Base-by-base conservation (phyloP, 2,329 filamentous ascomycete species). In the Cladosporium sp. region DNA sequence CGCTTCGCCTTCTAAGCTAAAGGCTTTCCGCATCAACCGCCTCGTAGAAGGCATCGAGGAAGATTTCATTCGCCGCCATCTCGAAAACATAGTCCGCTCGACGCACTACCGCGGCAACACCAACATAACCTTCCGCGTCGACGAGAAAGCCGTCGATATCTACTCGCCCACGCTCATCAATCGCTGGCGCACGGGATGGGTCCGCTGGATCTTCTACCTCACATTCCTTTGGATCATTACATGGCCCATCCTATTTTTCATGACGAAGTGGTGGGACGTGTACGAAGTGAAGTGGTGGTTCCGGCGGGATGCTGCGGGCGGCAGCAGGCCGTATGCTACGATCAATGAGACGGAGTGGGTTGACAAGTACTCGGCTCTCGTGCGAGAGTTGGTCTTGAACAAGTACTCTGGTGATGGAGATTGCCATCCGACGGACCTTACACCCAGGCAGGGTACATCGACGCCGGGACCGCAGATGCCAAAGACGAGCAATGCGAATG, bases 231-330 rank as follows among this genome's bases (percentile, higher is more conserved):
- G 90, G 83, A 72, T 93, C 65, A 81, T 93, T 70, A 80, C 85
- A 3, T 93, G 90, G 90, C 90, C 90, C 0, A 84, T 85, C 65
- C 81, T 93, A 14, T 88, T 86, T 77, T 83, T 91, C 73, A 78
- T 84, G 21, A 93, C 90, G 1, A 87, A 85, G 73, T 82, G 85
- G 58, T 93, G 88, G 78, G 84, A 89, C 68, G 87, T 91, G 2
- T 85, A 6, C 81, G 87, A 54, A 90, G 88, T 85, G 0, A 81
- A 88, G 36, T 93, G 89, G 88, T 76, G 80, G 1, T 88, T 84
- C 69, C 85, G 83, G 3, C 71, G 74, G 32, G 32, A 58, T 51
- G 34, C 48, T 4, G 14, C 16, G 10, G 58, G 8, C 57, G 32
- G 21, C n/a, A 16, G 30, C 7, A 54, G 30, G n/a, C 74, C 77